Conservation (phyloP, 805 yeast genomes). For the Cyberlindnera mississippiensis region DNA sequence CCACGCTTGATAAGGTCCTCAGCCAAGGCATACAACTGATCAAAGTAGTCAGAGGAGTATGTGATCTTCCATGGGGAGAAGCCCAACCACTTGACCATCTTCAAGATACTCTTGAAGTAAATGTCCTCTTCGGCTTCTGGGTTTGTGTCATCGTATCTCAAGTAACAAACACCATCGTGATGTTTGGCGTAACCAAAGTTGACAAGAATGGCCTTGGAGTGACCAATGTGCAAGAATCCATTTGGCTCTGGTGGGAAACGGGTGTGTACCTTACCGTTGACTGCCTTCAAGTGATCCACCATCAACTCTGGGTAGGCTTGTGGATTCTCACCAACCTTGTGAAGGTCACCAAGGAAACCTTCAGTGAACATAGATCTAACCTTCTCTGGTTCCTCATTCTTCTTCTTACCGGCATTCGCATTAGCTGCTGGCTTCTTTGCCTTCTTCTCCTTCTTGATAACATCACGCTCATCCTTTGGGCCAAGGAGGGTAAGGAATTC, state of each 20-base stretch:
- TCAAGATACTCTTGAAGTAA: slow-evolving; percentile 77
- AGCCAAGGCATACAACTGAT: slow-evolving; percentile 81
- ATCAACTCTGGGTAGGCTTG: slow-evolving; percentile 85
- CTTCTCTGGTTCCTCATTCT: slow-evolving; percentile 18
- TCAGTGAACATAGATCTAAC: slow-evolving; percentile 83
- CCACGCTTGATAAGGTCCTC: slow-evolving; percentile 69
- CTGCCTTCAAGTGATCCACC: slow-evolving; percentile 72
- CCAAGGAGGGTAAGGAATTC: slow-evolving; percentile 72
- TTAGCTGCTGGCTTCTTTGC: slow-evolving; percentile 40
- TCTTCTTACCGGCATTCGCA: slow-evolving; percentile 27
- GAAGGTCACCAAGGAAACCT: slow-evolving; percentile 93
- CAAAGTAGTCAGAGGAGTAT: slow-evolving; percentile 94
- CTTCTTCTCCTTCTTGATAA: slow-evolving; percentile 73
- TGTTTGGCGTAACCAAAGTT: slow-evolving; percentile 95
- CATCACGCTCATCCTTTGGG: slow-evolving; percentile 95
- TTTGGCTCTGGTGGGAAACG: slow-evolving; percentile 99
- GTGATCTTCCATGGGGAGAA: slow-evolving; percentile 92
- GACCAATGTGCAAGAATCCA: slow-evolving; percentile 96
- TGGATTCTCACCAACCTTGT: slow-evolving; percentile 92
- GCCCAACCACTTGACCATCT: slow-evolving; percentile 92
- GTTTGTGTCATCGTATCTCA: slow-evolving; percentile 95
- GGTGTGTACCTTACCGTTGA: slow-evolving; percentile 81
- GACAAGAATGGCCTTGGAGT: slow-evolving; percentile 95
- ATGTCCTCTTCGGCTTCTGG: slow-evolving; percentile 98
- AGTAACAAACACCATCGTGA: slow-evolving; percentile 82